Conservation (phyloP, 306 rosid genomes). For the Glycyrrhiza uralensis region DNA sequence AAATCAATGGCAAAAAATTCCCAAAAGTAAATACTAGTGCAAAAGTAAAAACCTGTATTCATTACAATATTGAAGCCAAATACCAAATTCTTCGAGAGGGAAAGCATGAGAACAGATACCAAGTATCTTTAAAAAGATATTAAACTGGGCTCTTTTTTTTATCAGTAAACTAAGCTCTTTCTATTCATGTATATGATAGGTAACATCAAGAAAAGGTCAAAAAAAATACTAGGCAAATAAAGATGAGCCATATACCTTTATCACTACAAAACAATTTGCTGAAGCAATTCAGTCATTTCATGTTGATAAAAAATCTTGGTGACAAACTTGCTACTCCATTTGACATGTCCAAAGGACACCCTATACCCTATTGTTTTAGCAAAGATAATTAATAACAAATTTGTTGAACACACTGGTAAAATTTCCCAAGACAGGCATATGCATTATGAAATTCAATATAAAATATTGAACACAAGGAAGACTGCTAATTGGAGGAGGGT, state of each 20-base stretch:
- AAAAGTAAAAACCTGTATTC: no score
- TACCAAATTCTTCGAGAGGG: no score
- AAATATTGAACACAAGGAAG: not conserved
- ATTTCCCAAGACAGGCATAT: not conserved
- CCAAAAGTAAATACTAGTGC: no score
- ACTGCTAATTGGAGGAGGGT: not conserved
- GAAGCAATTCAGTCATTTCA: conserved; percentile 77
- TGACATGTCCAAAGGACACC: conserved; percentile 70
- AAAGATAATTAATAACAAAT: not conserved
- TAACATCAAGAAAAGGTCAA: conserved; percentile 87
- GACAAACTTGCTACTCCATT: conserved; percentile 77
- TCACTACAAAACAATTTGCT: conserved; percentile 57
- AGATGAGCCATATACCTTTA: conserved; percentile 62
- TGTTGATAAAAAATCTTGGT: conserved; percentile 61
- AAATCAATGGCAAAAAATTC: no score
- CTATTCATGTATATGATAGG: no score
- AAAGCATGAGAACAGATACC: no score
- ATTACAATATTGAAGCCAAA: no score
- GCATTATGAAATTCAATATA: not conserved
- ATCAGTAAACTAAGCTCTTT: no score
- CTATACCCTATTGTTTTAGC: no score
- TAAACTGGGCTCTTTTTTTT: no score
- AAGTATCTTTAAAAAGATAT: no score
- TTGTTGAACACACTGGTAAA: no score
- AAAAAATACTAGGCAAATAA: conserved; percentile 72